These are phyloP conservation scores for Cenchrus fungigraminus DNA, from an alignment of 176 grass and related monocot genomes.

Conservation along the genomic window DNA sequence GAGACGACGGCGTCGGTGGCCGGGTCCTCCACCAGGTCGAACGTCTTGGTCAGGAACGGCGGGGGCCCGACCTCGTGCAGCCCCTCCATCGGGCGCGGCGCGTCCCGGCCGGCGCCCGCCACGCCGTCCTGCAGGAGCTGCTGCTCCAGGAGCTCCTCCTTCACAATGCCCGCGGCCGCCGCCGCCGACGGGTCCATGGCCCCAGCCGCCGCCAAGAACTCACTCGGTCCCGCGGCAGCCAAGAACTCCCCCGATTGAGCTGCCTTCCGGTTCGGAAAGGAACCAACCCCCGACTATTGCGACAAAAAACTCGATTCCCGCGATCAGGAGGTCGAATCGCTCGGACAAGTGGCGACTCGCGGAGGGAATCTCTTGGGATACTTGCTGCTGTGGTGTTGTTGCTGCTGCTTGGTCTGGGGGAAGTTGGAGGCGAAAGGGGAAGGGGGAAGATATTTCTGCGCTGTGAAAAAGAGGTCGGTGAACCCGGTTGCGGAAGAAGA, in stretches of 20 bases:
- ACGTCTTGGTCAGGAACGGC: constrained; percentile 87
- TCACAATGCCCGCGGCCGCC: constrained; percentile 43
- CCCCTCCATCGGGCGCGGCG: constrained; percentile 67
- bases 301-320: background rate
- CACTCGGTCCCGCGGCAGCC: background rate
- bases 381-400: background rate
- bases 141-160: constrained; percentile 59
- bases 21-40: constrained; percentile 72
- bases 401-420: background rate
- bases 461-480: background rate
- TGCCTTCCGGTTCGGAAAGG: background rate
- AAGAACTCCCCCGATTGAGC: background rate
- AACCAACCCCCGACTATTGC: background rate
- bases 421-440: background rate
- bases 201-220: background rate
- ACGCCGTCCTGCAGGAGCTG: background rate
- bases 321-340: background rate
- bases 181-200: constrained; percentile 38
- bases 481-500: background rate
- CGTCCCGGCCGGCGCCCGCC: background rate
- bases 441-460: background rate
- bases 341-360: background rate
- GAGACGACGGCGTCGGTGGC: constrained; percentile 65
- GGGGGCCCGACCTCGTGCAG: constrained; percentile 70
- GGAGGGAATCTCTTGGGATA: constrained; percentile 20